Base-by-base conservation (phyloP, 805 yeast species). In the Saccharomycopsis fodiens region DNA sequence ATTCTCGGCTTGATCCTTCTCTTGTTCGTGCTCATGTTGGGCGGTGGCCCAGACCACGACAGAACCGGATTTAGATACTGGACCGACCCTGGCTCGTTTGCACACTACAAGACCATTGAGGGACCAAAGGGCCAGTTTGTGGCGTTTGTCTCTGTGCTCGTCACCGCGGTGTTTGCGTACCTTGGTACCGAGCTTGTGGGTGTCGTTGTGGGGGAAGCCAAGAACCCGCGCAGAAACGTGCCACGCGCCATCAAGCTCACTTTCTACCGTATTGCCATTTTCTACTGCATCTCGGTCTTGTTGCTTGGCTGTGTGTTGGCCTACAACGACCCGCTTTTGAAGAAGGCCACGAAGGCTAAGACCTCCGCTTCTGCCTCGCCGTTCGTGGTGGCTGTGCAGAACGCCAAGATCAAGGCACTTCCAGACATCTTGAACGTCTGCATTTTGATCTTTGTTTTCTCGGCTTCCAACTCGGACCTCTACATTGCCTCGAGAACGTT, bases 391-490 rank as follows among this genome's bases (percentile, higher is more conserved):
- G 95, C 95, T 41, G 80, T 85, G 57, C 73, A 73, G 51, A 74
- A 73, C 54, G 84, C 87, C 15, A 62, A 70, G 16, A 84, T 85
- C 51, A 56, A 60, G 6, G 89, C 77, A 1, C 66, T 86, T 51
- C 88, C 88, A 32, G 83, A 81, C 54, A 72, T 87, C 41, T 69
- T 87, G 57, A 87, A 87, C 60, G 91, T 81, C 2, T 79, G 85
- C 60, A 82, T 87, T 53, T 63, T 87, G 57, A 63, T 84, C 35
- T 82, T 85, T 52, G 88, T 85, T 48, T 74, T 85, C 59, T 82
- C 91, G 8, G 94, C 94, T 39, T 80, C 85, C 8, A 85, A 84
- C 65, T 81, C 88, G 2, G 88, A 81, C 63, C 68, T 85, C 57
- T 83, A 82, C 64, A 79, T 80, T 59, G 84, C 85, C 23, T 77